Conservation (phyloP, 1,284 basidiomycete genomes). For the Tilletiopsis washingtonensis region DNA sequence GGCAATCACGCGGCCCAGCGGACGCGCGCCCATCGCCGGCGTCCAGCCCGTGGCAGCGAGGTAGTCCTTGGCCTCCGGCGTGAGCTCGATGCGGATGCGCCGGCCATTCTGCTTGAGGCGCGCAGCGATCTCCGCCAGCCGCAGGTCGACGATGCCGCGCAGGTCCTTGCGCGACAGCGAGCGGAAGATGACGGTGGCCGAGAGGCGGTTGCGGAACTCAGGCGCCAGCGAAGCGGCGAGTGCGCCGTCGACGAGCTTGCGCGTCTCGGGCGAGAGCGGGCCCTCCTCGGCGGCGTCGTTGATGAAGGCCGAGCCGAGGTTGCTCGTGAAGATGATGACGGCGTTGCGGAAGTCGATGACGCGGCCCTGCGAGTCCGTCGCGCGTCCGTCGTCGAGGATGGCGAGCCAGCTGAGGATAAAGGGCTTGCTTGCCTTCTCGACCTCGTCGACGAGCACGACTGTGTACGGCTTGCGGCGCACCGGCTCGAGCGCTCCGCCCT, state of each 20-base stretch:
- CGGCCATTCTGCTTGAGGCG: constrained; percentile 64
- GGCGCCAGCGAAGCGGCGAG: constrained; percentile 54
- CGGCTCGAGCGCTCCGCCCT: constrained; percentile 38
- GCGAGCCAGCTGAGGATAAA: constrained; percentile 72
- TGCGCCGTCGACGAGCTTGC: constrained; percentile 50
- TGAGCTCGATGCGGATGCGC: constrained; percentile 71
- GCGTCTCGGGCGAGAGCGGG: constrained; percentile 50
- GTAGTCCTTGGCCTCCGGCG: constrained; percentile 70
- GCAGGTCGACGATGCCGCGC: constrained; percentile 53
- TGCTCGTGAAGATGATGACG: constrained; percentile 87
- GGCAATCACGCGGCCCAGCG: constrained; percentile 84
- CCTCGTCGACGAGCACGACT: constrained; percentile 28
- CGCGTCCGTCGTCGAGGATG: constrained; percentile 79
- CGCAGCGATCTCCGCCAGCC: constrained; percentile 58
- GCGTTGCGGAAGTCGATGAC: constrained; percentile 71
- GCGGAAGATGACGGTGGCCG: constrained; percentile 55
- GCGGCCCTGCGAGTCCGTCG: constrained; percentile 60
- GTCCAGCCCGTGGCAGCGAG: constrained; percentile 55
- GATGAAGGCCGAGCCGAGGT: constrained; percentile 59
- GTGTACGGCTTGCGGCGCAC: constrained; percentile 42
- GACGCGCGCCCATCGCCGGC: constrained; percentile 59
- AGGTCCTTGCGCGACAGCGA: constrained; percentile 52
- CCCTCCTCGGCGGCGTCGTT: constrained; percentile 52
- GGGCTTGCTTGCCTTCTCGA: constrained; percentile 23
- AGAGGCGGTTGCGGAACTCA: constrained; percentile 55